Evolutionary conservation across 2,329 filamentous ascomycete genomes (phyloP), one percentile per base, ranked within the genome.

Genomic region (Cytospora schulzeri): DNA sequence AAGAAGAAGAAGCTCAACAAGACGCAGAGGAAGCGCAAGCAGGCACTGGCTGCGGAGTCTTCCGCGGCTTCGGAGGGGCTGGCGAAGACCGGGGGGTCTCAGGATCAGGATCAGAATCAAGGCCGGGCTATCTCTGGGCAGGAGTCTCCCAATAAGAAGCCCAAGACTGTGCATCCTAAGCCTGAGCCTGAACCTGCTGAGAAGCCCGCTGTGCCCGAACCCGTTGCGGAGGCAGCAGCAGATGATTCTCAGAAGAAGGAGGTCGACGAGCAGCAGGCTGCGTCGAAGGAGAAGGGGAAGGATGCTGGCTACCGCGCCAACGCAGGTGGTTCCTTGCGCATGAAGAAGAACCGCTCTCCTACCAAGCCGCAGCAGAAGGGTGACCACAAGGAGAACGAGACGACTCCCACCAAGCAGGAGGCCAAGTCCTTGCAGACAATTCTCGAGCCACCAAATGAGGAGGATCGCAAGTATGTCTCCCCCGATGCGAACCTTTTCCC

Each of bases 311-410:
- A 73, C 24, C 70, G 73, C 33, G 65, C 69, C 48, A 67, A 70
- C 29, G 71, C 70, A 14, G 75, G 74, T n/a, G 75, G 74, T 26
- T 78, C 77, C 4, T 69, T 78, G 33, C 72, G 71, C 12, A 63
- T 76, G 26, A 51, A 45, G 63, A 63, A 62, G 38, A 38, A 53
- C 22, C 59, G 31, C 4, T 59, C 53, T 31, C 53, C 58, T 15
- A 62, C 52, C 17, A 63, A 59, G 54, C 35, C 55, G 8, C 33
- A 61, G 48, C 62, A 67, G 45, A 33, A 62, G 19, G 53, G 62
- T 19, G 33, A 28, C 19, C 6, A 26, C 29, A 61, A 41, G 31
- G 59, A 53, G 14, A 38, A 11, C 45, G 11, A 48, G 14, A 22
- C 57, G 57, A 14, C 41, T 4, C 51, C 29, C 9, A 41, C 11